phyloP scores from a whole-genome alignment of 495 filamentous ascomycete species.

The Xylaria flabelliformis region DNA sequence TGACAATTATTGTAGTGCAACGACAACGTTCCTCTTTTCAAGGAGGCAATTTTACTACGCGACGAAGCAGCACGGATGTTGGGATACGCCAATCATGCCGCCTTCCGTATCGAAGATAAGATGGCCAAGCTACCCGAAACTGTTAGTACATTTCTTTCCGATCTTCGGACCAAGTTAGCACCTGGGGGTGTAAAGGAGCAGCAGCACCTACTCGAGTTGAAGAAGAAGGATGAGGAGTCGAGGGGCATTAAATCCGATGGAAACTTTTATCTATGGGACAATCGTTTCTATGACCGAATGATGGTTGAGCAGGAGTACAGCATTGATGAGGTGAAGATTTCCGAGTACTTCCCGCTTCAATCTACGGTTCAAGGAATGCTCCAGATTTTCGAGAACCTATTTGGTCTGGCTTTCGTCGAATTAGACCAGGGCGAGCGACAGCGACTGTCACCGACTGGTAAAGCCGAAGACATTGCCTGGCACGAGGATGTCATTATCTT shows the following conservation, averaged over 20 bases:
- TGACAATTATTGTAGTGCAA: conserved; percentile 61
- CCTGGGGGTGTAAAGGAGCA: conserved; percentile 82
- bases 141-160: conserved; percentile 82
- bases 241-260: conserved; percentile 67
- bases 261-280: conserved; percentile 91
- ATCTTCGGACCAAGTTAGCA: conserved; percentile 75
- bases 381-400: conserved; percentile 89
- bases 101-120: conserved; percentile 91
- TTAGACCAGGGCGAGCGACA: conserved; percentile 61
- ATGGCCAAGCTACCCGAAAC: conserved; percentile 94
- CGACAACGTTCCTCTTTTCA: conserved; percentile 84
- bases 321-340: conserved; percentile 86
- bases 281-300: conserved; percentile 80
- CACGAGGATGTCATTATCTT: conserved; percentile 68
- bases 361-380: conserved; percentile 90
- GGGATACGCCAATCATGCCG: conserved; percentile 90
- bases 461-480: conserved; percentile 65
- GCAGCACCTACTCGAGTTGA: conserved; percentile 72
- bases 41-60: conserved; percentile 82
- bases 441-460: conserved; percentile 57
- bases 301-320: conserved; percentile 91
- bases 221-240: conserved; percentile 73
- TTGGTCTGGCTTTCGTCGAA: conserved; percentile 91
- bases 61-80: conserved; percentile 92
- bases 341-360: conserved; percentile 92